phyloP scores from a whole-genome alignment of 192 early-diverging fungal genomes.

The Phlyctochytrium planicorne region DNA sequence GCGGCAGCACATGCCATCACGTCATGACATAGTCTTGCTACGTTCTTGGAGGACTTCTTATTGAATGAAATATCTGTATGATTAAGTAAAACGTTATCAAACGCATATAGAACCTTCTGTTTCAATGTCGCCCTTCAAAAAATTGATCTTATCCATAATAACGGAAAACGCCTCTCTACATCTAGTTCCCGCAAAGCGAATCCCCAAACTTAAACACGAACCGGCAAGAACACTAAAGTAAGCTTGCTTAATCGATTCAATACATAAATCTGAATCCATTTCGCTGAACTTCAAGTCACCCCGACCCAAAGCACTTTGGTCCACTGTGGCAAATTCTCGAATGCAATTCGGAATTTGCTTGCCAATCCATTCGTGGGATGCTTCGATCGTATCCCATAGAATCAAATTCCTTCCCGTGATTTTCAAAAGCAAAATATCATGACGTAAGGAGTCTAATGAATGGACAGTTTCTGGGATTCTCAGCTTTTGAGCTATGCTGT shows the following conservation, averaged over 20 bases:
- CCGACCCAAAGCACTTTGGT: conserved; percentile 9
- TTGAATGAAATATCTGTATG: conserved; percentile 51
- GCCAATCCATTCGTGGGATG: conserved; percentile 65
- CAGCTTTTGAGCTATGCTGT: conserved; percentile 62
- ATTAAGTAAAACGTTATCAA: background rate
- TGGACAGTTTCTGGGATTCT: conserved; percentile 53
- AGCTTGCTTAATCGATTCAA: conserved; percentile 60
- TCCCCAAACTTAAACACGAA: conserved; percentile 62
- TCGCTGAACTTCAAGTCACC: background rate
- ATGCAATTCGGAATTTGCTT: conserved; percentile 64
- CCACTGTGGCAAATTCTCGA: too few relatives aligned
- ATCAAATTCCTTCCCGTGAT: conserved; percentile 71
- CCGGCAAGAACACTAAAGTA: conserved; percentile 67
- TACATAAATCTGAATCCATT: background rate
- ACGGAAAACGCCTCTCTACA: conserved; percentile 48
- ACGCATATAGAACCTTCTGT: conserved; percentile 29
- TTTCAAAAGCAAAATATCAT: conserved; percentile 70
- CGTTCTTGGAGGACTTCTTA: conserved; percentile 61
- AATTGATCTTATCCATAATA: conserved; percentile 54
- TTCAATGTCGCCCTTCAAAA: conserved; percentile 44
- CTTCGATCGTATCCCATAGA: conserved; percentile 67
- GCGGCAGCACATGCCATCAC: conserved; percentile 59
- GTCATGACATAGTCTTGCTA: conserved; percentile 68
- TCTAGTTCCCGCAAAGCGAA: conserved; percentile 62
- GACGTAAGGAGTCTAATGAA: conserved; percentile 68